phyloP scores from a whole-genome alignment of 2,329 filamentous ascomycete genomes.

The Fusarium denticulatum region DNA sequence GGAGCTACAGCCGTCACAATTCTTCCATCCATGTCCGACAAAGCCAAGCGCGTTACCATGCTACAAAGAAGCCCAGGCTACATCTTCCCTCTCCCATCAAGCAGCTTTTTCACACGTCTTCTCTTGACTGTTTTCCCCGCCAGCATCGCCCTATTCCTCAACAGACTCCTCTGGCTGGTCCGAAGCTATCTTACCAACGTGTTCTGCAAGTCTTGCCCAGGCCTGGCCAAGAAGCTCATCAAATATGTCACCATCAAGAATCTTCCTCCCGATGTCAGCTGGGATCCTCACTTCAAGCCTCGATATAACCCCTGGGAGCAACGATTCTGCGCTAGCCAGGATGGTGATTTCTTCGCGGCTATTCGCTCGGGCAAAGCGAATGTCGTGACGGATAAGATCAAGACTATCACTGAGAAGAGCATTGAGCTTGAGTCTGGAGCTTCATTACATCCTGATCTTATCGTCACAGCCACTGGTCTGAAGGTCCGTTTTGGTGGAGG shows the following conservation, averaged over 20 bases:
- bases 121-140: constrained; percentile 54
- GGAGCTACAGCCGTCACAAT: constrained; percentile 76
- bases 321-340: constrained; percentile 67
- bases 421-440: constrained; percentile 57
- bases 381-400: constrained; percentile 59
- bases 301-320: constrained; percentile 72
- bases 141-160: constrained; percentile 56
- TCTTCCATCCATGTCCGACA: constrained; percentile 67
- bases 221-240: constrained; percentile 55
- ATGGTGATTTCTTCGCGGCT: constrained; percentile 58
- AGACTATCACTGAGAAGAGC: constrained; percentile 53
- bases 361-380: constrained; percentile 51
- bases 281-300: constrained; percentile 66
- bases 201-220: constrained; percentile 62
- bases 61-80: constrained; percentile 74
- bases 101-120: constrained; percentile 47
- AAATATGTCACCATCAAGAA: constrained; percentile 52
- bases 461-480: constrained; percentile 73
- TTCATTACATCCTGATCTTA: constrained; percentile 65
- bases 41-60: constrained; percentile 71
- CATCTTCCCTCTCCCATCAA: constrained; percentile 63
- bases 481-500: constrained; percentile 65
- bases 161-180: constrained; percentile 59
- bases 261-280: constrained; percentile 58
- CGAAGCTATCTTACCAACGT: constrained; percentile 54